A percentile compares a stretch with the other conserved stretches of the same genome.
Evolutionary conservation across 805 yeast genomes (phyloP).

Genomic region (Candida nemodendra): DNA sequence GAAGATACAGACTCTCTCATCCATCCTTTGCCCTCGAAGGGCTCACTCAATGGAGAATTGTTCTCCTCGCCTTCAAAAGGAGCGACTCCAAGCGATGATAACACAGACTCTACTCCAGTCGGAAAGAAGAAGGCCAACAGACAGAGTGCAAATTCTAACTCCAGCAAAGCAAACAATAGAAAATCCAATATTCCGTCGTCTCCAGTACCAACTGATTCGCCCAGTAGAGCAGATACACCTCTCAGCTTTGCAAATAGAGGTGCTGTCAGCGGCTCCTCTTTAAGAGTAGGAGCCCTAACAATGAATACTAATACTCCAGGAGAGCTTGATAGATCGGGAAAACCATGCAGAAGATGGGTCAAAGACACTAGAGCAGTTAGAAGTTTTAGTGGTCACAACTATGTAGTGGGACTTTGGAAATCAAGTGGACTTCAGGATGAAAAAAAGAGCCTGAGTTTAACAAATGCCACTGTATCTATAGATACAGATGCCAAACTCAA

Average conservation of each 20-base stretch:
- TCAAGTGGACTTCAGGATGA: conserved; percentile 5
- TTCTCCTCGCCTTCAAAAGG: conserved; percentile 8
- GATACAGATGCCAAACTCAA: not conserved
- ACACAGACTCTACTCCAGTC: conserved; percentile 4
- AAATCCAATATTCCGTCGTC: conserved; percentile 12
- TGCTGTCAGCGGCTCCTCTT: conserved; percentile 1
- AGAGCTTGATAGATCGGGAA: conserved; percentile 27
- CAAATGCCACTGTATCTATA: not conserved
- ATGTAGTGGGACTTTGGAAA: conserved; percentile 24
- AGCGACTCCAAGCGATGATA: conserved; percentile 6
- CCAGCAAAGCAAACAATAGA: conserved; percentile 2
- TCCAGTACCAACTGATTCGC: conserved; percentile 18
- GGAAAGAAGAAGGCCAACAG: conserved; percentile 2
- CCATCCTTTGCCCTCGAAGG: conserved; percentile 12
- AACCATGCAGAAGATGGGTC: conserved; percentile 17
- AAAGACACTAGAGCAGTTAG: conserved; percentile 18
- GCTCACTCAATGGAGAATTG: not conserved
- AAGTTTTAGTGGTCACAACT: conserved; percentile 30
- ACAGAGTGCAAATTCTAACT: not conserved
- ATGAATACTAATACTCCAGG: conserved; percentile 28
- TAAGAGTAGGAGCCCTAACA: not conserved
- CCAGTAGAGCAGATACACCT: conserved; percentile 23
- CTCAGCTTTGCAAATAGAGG: not conserved
- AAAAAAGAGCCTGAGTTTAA: not conserved
- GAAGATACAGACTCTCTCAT: conserved; percentile 12